These are phyloP conservation scores for Dactylellina sp. DNA, from an alignment of 2,329 filamentous ascomycete species.

Conservation along the genomic window DNA sequence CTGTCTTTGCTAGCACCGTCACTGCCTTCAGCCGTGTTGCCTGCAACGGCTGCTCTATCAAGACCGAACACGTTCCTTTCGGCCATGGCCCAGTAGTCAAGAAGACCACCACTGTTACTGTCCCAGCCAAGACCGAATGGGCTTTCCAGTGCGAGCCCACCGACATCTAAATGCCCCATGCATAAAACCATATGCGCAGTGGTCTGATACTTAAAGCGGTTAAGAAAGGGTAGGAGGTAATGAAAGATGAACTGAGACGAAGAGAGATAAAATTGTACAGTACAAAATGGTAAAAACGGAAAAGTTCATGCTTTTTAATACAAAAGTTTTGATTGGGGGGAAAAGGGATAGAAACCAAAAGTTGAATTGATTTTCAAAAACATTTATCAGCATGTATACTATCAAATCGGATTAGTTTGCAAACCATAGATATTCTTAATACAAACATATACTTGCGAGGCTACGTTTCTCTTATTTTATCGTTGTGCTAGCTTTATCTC, in stretches of 20 bases:
- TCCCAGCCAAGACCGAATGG: constrained; percentile 12
- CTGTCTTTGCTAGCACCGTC: constrained; percentile 13
- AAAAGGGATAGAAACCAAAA: neutral
- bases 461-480: too few species aligned
- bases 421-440: constrained; percentile 1
- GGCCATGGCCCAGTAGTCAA: constrained; percentile 15
- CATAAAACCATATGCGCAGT: too few species aligned
- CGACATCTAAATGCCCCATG: neutral
- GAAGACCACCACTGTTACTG: constrained; percentile 18
- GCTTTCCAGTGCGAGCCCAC: constrained; percentile 16
- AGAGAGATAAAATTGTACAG: neutral
- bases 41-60: constrained; percentile 19
- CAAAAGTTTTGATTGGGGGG: constrained; percentile 1
- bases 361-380: neutral
- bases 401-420: neutral
- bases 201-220: too few species aligned
- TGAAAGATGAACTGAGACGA: neutral
- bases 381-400: neutral
- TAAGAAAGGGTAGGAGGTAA: too few species aligned
- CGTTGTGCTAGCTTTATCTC: too few species aligned
- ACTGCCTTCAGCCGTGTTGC: constrained; percentile 5
- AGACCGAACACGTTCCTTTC: neutral
- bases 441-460: neutral
- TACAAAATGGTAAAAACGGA: neutral
- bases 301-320: neutral